Conservation (phyloP, 495 filamentous ascomycete genomes). For the Achaetomiella virescens region DNA sequence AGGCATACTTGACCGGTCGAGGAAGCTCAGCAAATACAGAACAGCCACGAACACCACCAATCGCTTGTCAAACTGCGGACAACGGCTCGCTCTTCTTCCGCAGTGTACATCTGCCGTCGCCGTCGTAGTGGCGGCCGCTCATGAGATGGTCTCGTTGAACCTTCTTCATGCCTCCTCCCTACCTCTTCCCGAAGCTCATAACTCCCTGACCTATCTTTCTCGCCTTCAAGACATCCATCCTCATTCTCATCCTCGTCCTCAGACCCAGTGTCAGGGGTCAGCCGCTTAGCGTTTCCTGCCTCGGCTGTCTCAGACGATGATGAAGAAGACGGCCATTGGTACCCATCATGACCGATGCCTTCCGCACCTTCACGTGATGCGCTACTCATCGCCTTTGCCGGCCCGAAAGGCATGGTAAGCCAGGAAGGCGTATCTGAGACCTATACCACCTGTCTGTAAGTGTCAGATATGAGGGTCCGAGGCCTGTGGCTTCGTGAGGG, state of each 20-base stretch:
- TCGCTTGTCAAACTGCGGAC: conserved; percentile 64
- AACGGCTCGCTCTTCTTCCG: conserved; percentile 66
- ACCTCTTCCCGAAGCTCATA: neutral
- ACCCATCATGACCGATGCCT: neutral
- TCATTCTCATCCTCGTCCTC: conserved; percentile 14
- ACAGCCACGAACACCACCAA: conserved; percentile 75
- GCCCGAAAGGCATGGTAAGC: neutral
- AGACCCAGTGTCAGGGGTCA: conserved; percentile 21
- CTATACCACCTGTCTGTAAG: too few species aligned
- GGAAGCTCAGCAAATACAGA: conserved; percentile 74
- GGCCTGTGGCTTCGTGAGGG: too few species aligned
- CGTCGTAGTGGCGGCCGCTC: neutral
- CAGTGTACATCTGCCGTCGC: conserved; percentile 57
- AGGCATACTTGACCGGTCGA: conserved; percentile 67
- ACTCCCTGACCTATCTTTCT: neutral
- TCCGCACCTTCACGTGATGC: neutral
- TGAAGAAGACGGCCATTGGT: conserved; percentile 13
- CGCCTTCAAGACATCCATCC: neutral
- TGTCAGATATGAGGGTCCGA: too few species aligned
- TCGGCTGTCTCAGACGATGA: neutral
- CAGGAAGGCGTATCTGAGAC: too few species aligned
- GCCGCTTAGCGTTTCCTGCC: neutral
- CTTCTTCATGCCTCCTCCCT: neutral
- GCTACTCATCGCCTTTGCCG: neutral
- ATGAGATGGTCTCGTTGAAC: neutral